Percentiles rank a stretch among this genome's conserved stretches.
Conservation (phyloP, 1,139 yeast species). For the Nakaseomyces glabratus region DNA sequence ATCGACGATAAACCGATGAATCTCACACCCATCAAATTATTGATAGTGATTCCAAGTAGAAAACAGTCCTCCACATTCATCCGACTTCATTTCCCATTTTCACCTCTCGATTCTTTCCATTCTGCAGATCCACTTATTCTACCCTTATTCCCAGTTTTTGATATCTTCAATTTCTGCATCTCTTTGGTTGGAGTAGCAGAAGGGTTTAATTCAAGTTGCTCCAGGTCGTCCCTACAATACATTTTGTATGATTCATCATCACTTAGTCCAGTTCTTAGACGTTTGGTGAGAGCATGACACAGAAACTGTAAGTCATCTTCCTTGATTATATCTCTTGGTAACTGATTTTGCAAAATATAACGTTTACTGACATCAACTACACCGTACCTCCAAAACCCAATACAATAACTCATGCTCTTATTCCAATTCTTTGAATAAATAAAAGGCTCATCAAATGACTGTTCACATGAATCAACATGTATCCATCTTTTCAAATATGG, state of each 20-base stretch:
- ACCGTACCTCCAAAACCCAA: constrained; percentile 58
- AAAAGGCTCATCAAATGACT: constrained; percentile 70
- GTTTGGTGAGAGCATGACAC: constrained; percentile 36
- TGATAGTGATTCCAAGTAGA: too few relatives aligned
- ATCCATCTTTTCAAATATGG: constrained; percentile 57
- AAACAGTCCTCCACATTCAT: too few relatives aligned
- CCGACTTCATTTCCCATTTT: constrained; percentile 43
- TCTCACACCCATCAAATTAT: too few relatives aligned
- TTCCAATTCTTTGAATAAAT: constrained; percentile 85
- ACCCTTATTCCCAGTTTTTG: constrained; percentile 29
- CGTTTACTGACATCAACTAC: constrained; percentile 60
- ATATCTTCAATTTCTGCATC: neutral
- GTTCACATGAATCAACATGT: constrained; percentile 85
- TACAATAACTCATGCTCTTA: constrained; percentile 78
- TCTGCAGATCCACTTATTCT: constrained; percentile 68
- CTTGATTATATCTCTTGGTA: constrained; percentile 43
- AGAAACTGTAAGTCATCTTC: constrained; percentile 36
- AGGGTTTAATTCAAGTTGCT: constrained; percentile 31
- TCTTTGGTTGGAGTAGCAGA: constrained; percentile 5
- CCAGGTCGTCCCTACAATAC: constrained; percentile 36
- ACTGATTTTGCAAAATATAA: constrained; percentile 47
- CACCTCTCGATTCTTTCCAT: constrained; percentile 75
- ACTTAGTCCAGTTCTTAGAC: constrained; percentile 31
- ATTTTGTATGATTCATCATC: constrained; percentile 31
- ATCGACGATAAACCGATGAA: too few relatives aligned